phyloP scores from a whole-genome alignment of 1,284 basidiomycete genomes.

The Leccinum colubrinum region DNA sequence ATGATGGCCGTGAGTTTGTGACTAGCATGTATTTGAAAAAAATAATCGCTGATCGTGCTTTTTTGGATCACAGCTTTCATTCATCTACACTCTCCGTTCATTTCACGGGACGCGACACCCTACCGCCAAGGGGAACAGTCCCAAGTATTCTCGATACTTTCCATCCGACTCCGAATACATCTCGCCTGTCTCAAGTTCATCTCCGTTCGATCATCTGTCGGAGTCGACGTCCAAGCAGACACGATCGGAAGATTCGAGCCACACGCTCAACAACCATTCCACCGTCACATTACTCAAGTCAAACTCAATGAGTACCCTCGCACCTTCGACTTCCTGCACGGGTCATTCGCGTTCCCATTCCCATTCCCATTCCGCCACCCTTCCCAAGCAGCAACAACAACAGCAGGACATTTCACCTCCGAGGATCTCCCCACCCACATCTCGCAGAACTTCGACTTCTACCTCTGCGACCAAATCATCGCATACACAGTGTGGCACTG shows the following conservation, averaged over 20 bases:
- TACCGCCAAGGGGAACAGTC: conserved; percentile 1
- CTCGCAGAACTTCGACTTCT: conserved; percentile 15
- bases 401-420: conserved; percentile 9
- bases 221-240: conserved; percentile 15
- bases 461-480: conserved; percentile 5
- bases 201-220: conserved; percentile 11
- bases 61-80: conserved; percentile 34
- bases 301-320: conserved; percentile 29
- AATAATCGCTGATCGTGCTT: conserved; percentile 7
- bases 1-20: conserved; percentile 45
- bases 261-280: conserved; percentile 21
- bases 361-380: conserved; percentile 4
- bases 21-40: background rate
- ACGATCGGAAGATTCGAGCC: conserved; percentile 22
- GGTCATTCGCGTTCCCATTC: conserved; percentile 20
- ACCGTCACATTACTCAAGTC: conserved; percentile 25
- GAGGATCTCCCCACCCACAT: conserved; percentile 24
- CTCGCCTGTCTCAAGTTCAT: conserved; percentile 19
- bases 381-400: background rate
- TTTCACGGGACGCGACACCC: conserved; percentile 22
- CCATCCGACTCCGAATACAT: conserved; percentile 23
- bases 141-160: conserved; percentile 19
- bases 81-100: conserved; percentile 26
- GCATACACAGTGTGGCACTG: conserved; percentile 3
- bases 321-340: conserved; percentile 26